These are phyloP conservation scores for Cytospora piceicola DNA, from an alignment of 2,329 filamentous ascomycete genomes.

Conservation along the genomic window DNA sequence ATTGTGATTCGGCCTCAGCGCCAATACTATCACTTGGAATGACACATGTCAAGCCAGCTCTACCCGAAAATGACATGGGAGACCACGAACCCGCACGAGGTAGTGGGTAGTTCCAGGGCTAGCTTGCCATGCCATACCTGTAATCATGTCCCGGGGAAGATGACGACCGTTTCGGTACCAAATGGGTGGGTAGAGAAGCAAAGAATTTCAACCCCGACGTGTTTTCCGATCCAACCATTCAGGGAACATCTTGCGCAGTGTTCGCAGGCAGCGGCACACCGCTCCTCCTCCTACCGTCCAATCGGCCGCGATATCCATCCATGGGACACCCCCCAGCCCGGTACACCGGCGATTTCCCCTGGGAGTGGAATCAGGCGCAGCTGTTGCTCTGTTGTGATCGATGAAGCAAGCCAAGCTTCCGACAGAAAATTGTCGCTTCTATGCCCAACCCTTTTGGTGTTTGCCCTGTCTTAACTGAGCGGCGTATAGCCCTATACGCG, in stretches of 20 bases:
- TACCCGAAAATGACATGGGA: conserved; percentile 3
- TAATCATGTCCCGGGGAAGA: conserved; percentile 10
- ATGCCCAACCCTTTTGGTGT: conserved; percentile 10
- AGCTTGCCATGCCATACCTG: conserved; percentile 11
- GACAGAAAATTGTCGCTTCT: conserved; percentile 2
- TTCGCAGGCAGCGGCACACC: conserved; percentile 16
- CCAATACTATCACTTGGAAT: not conserved
- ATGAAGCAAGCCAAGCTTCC: not conserved
- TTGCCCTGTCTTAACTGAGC: conserved; percentile 14
- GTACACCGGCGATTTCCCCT: conserved; percentile 4
- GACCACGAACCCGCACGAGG: not conserved
- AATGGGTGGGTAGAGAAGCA: not conserved
- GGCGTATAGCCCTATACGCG: conserved; percentile 23
- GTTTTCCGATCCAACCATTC: conserved; percentile 9
- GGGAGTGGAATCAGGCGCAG: not conserved
- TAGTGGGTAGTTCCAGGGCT: not conserved
- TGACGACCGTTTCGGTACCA: conserved; percentile 21
- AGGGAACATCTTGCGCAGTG: conserved; percentile 9
- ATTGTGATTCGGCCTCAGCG: not conserved
- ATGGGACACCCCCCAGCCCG: conserved; percentile 5
- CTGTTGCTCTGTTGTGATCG: not conserved
- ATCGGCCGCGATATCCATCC: conserved; percentile 5
- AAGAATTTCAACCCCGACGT: not conserved
- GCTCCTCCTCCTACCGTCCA: conserved; percentile 1
- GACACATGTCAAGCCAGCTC: not conserved